Evolutionary conservation across 2,329 filamentous ascomycete genomes (phyloP), one percentile per base, ranked within the genome.

Genomic region (Cyanodermella asteris): DNA sequence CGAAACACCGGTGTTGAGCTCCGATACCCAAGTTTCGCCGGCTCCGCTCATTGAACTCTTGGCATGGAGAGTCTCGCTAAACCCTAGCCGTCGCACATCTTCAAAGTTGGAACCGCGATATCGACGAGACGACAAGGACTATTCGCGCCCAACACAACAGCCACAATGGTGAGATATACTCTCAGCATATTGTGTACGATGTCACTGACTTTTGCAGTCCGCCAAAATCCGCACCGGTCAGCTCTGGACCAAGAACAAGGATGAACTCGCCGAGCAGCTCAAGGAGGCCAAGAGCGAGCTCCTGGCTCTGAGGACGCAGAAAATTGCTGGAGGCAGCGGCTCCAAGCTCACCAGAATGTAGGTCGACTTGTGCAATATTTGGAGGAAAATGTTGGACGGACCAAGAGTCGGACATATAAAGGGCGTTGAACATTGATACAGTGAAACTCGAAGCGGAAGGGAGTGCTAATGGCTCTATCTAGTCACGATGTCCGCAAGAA

Each of bases 401-500:
- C 14, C 11, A 20, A 17, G 23, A 20, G 11, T 17, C 6, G 15
- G 17, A 26, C 19, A 22, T 15, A 19, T 25, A 17, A 26, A 26
- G 26, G 22, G 22, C 25, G 15, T 22, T 33, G 26, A 27, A 18
- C 11, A 24, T 15, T 17, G 17, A 20, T 16, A 21, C 26, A 25
- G 16, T 29, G 19, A 23, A 24, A 26, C 19, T 26, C 27, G 23
- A 20, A 25, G 20, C 20, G 11, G 8, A 21, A 11, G 5, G 11
- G 8, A 13, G 6, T 21, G n/a, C n/a, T n/a, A n/a, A 15, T 31
- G 13, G 16, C n/a, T 13, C 11, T 12, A 6, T 14, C 43, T 46
- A 93, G 82, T 62, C 80, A 91, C 67, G 90, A 97, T 58, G 69
- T 97, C 56, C 82, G 87, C 68, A 97, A 97, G 72, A 91, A 82